Conservation (phyloP, 768 basidiomycete species). For the Tulasnella sp. region DNA sequence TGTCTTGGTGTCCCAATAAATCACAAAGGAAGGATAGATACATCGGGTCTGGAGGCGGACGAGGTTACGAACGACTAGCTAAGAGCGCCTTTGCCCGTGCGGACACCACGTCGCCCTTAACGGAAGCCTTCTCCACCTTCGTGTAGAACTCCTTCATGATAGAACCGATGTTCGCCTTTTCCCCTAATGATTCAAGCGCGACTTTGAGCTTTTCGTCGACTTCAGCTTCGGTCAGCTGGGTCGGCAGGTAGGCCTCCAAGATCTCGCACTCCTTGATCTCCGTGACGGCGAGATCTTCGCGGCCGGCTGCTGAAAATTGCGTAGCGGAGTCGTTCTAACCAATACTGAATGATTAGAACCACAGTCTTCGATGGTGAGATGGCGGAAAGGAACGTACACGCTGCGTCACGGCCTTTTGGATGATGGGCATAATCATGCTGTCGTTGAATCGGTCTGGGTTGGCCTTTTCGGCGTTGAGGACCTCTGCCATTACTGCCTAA, state of each 20-base stretch:
- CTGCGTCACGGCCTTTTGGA: conserved; percentile 25
- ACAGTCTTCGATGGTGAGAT: background rate
- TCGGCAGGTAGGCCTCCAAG: conserved; percentile 26
- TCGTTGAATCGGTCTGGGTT: conserved; percentile 22
- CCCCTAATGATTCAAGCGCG: background rate
- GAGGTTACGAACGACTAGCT: background rate
- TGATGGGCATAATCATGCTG: conserved; percentile 20
- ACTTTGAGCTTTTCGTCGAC: conserved; percentile 26
- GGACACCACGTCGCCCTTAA: conserved; percentile 9
- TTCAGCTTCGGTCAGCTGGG: conserved; percentile 27
- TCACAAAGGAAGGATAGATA: background rate
- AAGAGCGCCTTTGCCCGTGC: conserved; percentile 14
- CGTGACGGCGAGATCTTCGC: conserved; percentile 28
- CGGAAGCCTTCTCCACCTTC: conserved; percentile 2
- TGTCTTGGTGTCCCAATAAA: background rate
- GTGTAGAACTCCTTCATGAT: conserved; percentile 18
- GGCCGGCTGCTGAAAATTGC: conserved; percentile 20
- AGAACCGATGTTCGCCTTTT: background rate
- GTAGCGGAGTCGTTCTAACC: conserved; percentile 25
- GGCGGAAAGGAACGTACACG: conserved; percentile 12
- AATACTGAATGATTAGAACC: background rate
- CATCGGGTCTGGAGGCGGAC: background rate
- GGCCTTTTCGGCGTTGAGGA: conserved; percentile 30
- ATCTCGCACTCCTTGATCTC: conserved; percentile 24
- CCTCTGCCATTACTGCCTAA: conserved; percentile 28